Conservation (phyloP, 768 basidiomycete species). For the Leucosporidium yakuticum region DNA sequence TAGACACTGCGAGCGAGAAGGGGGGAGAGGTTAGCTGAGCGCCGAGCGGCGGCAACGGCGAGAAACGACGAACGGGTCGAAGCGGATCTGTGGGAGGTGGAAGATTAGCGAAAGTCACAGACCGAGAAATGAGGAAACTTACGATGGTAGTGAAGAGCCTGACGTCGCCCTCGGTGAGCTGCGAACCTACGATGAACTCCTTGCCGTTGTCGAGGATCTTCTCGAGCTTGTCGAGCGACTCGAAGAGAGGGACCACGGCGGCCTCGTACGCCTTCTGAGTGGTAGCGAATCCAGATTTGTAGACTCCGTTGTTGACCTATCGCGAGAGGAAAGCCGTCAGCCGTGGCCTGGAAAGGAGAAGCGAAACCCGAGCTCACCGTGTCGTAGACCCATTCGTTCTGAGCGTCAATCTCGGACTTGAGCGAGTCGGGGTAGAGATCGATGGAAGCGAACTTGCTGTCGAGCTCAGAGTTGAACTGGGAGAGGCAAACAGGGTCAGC, state of each 20-base stretch:
- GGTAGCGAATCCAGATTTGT: constrained; percentile 80
- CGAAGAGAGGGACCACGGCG: constrained; percentile 68
- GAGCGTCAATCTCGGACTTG: constrained; percentile 66
- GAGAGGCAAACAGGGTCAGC: constrained; percentile 49
- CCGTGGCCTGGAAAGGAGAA: too few relatives aligned
- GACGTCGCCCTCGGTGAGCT: constrained; percentile 59
- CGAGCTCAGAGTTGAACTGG: constrained; percentile 59
- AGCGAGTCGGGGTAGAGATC: constrained; percentile 74
- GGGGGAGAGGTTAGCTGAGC: not conserved
- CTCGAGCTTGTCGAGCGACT: constrained; percentile 74
- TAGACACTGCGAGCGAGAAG: constrained; percentile 40
- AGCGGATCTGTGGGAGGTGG: constrained; percentile 57
- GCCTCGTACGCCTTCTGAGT: constrained; percentile 72
- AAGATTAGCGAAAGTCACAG: not conserved
- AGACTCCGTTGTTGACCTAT: constrained; percentile 50
- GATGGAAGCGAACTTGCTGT: constrained; percentile 53
- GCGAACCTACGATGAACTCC: constrained; percentile 75
- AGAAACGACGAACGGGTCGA: constrained; percentile 54
- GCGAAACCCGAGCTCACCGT: constrained; percentile 54
- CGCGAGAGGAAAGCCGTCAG: not conserved
- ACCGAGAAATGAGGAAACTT: constrained; percentile 37
- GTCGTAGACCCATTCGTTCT: constrained; percentile 78
- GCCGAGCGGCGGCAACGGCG: not conserved
- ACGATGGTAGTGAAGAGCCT: constrained; percentile 92
- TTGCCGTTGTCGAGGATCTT: constrained; percentile 62